Evolutionary conservation across 2,329 filamentous ascomycete species (phyloP).

Genomic region (Neopestalotiopsis rosae): DNA sequence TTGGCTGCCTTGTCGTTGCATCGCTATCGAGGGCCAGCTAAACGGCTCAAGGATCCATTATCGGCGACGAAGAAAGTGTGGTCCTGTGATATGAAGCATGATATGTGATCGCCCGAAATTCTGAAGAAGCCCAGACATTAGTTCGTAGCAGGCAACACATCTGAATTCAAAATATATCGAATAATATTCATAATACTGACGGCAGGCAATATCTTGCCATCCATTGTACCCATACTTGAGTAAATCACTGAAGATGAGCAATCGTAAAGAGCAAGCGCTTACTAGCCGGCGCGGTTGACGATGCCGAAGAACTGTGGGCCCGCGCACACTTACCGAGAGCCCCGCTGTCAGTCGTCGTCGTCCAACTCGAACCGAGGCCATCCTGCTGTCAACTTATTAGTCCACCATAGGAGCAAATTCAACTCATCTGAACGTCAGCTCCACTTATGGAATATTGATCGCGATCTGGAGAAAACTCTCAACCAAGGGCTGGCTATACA

Average conservation of each 20-base stretch:
- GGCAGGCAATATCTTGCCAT: too few relatives aligned
- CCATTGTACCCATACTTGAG: not conserved
- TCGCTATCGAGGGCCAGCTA: too few relatives aligned
- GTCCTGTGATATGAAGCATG: too few relatives aligned
- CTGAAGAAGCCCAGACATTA: too few relatives aligned
- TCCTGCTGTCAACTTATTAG: not conserved
- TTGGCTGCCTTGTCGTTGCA: too few relatives aligned
- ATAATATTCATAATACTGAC: too few relatives aligned
- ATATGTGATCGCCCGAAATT: too few relatives aligned
- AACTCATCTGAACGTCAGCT: not conserved
- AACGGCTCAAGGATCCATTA: too few relatives aligned
- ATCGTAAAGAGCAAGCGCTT: not conserved
- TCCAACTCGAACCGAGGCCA: not conserved
- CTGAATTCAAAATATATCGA: too few relatives aligned
- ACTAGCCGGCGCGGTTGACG: not conserved
- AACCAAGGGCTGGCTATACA: not conserved
- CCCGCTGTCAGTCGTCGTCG: not conserved
- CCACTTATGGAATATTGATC: not conserved
- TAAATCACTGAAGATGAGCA: not conserved
- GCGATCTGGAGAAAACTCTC: not conserved
- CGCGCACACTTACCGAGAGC: not conserved
- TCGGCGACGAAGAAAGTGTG: too few relatives aligned
- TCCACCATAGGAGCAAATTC: not conserved
- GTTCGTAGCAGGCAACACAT: too few relatives aligned
- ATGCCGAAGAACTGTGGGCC: slow-evolving; percentile 1